Evolutionary conservation across 805 yeast species (phyloP), one percentile per base, ranked within the genome.

Genomic region (Torulaspora microellipsoides): DNA sequence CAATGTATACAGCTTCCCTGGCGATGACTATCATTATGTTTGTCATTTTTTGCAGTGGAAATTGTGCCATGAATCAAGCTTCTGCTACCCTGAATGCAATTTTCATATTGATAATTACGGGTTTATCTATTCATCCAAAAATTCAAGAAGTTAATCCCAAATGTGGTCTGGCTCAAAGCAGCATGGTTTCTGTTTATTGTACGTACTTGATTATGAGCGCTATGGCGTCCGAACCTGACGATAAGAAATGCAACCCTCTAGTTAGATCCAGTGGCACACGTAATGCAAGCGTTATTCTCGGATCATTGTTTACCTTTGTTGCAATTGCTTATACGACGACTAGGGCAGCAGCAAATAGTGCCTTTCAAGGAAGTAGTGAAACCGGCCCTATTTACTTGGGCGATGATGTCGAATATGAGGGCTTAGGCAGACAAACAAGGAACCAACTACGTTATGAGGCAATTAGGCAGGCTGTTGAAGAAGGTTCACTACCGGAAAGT

Each of bases 241-340:
- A 91, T 68, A 80, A 75, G 60, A 70, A 72, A 55, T 93, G 99
- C 65, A 93, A 93, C 62, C 99, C 99, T 10, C 71, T 93, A 48
- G 80, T 91, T 13, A 77, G 98, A 53, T 85, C 95, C 5, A 74
- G 78, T 42, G 95, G 96, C 3, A 89, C 99, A 1, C 77, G 98
- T 56, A 88, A 95, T 2, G 79, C 88, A 15, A 84, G 95, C 47
- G 81, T 90, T 42, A 77, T 93, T 1, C 60, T 93, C 41, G 98
- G 98, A 13, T 96, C 98, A 0, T 67, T 89, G 13, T 89, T 95
- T 70, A 93, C 99, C 0, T 88, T 93, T 59, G 73, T 87, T 40
- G 97, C 99, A 0, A 85, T 93, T 50, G 97, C 97, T 0, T 95
- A 93, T 62, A 93, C 99, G 1, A 93, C 99, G 0, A 89, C 96